Base-by-base conservation (phyloP, 768 basidiomycete genomes). In the Albatrellus ellisii region DNA sequence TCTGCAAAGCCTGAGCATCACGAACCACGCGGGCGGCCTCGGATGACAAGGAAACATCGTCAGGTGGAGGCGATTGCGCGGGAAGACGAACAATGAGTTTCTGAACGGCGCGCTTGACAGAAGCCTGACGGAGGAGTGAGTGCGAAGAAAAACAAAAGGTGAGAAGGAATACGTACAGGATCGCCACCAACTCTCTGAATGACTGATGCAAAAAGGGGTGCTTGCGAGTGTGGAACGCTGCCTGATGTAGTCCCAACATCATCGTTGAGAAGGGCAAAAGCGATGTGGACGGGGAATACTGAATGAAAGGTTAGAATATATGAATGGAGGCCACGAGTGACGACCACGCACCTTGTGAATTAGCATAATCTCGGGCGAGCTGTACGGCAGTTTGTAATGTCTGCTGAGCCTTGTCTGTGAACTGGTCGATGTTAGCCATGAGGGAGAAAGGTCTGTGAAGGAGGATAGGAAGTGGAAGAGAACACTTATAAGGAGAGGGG, bases 241-340 rank as follows among this genome's bases (percentile, higher is more conserved):
- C 62, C 59, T 24, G 66, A 60, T 15, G 64, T 58, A 21, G 62
- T 45, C 0, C 51, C 65, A 4, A 63, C 58, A 29, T 65, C 65
- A 50, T 89, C 87, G 44, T 86, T 82, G 46, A 94, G 68, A 31
- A 98, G 70, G 3, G 74, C 79, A 29, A 76, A 79, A 0, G 80
- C 87, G 10, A 98, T 59, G 59, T 98, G 94, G 0, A 72, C 77
- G 20, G 94, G 92, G 34, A 80, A 66, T 5, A 90, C 89, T 85
- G 12, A 15, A 36, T 24, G 5, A n/a, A 18, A 43, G 36, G 29
- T 52, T 1, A 47, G 41, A 29, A 42, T 12, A 21, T 35, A 10
- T 7, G 17, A 21, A 5, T 34, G 18, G 20, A 24, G n/a, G 9
- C 17, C 21, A 2, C 12, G 5, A 40, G 26, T 25, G n/a, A 17